Base-by-base conservation (phyloP, 306 rosid genomes). In the Vicia sativa region DNA sequence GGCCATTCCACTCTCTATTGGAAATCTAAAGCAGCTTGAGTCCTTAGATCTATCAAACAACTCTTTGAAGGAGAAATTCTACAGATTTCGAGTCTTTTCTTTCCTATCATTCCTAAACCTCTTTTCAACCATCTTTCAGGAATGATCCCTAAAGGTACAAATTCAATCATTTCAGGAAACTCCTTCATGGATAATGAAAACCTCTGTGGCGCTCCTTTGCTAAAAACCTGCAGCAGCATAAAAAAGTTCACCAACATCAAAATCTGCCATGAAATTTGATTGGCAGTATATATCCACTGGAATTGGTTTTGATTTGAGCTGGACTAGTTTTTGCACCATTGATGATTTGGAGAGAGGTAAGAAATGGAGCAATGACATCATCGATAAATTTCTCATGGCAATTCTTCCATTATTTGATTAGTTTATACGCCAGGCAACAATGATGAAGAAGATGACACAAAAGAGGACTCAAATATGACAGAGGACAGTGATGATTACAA, bases 261-360 rank as follows among this genome's bases (percentile, higher is more conserved):
- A 3, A 38, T 54, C 84, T 43, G 63, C 6, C 4, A 29, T 0
- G 11, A 45, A 73, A 67, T 71, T 78, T 77, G 93, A 86, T 70
- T 90, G 98, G 98, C 81, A 80, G 50, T 84, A 81, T 60, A 78
- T 86, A 50, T 70, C 54, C 39, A 79, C 75, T 18, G 98, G 96
- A 70, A 48, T 87, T 7, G 98, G 98, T 9, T 92, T 83, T 29
- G 98, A 45, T 83, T 79, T 11, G 98, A 96, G 86, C 93, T 2
- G 96, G 90, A 54, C 74, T 73, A n/a, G 66, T 83, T 46, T 79
- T 86, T 74, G 74, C 89, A 7, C 80, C 78, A 42, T 62, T 90
- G 48, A 63, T 76, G 75, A 41, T 86, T 43, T 87, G 92, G 87
- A 85, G 11, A 84, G 65, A 41, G 96, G 91, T 46, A 87, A 70